Percentiles rank a stretch among this genome's conserved stretches.
These are phyloP conservation scores for Chaetomidium leptoderma DNA, from an alignment of 495 filamentous ascomycete genomes.

Conservation along the genomic window DNA sequence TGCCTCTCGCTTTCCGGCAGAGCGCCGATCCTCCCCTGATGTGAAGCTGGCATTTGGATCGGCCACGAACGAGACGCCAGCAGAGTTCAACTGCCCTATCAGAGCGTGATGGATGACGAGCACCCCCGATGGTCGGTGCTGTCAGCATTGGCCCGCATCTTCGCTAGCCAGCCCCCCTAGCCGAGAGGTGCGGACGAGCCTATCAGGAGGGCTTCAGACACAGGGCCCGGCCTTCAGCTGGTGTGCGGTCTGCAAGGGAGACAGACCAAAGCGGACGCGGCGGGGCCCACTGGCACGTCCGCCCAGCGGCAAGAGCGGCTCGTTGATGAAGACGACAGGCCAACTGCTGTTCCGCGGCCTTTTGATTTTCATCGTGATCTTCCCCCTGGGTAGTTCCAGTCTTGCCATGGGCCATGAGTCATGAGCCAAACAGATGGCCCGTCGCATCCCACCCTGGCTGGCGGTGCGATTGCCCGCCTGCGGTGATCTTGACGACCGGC, in stretches of 20 bases:
- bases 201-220: neutral
- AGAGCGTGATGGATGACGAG: neutral
- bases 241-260: constrained; percentile 14
- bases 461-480: neutral
- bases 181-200: neutral
- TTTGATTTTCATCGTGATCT: neutral
- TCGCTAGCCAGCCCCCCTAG: neutral
- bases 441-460: neutral
- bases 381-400: neutral
- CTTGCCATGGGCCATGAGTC: neutral
- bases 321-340: neutral
- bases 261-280: constrained; percentile 4
- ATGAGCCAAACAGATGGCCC: neutral
- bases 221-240: constrained; percentile 16
- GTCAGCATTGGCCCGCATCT: neutral
- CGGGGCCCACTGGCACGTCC: neutral
- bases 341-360: neutral
- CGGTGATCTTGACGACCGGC: neutral
- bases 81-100: neutral
- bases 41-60: neutral
- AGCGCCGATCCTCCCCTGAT: neutral
- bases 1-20: neutral
- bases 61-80: neutral
- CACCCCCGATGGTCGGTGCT: neutral
- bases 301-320: constrained; percentile 7